phyloP scores from a whole-genome alignment of 768 basidiomycete genomes.

The Mycena sanguinolenta region DNA sequence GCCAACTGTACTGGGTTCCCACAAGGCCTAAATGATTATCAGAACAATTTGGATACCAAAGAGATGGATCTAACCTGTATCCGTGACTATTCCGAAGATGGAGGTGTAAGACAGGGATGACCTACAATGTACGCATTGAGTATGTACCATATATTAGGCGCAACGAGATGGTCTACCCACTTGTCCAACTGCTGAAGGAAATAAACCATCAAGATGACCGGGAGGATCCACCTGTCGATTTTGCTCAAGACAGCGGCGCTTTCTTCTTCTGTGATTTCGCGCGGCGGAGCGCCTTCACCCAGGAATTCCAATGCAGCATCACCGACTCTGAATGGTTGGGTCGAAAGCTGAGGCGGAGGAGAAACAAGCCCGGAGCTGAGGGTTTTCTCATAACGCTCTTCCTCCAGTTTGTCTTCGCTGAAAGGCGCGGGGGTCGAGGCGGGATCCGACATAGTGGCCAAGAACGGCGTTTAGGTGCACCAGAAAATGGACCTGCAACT shows the following conservation, averaged over 20 bases:
- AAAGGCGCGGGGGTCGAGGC: not conserved
- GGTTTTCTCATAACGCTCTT: constrained; percentile 24
- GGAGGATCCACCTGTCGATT: constrained; percentile 56
- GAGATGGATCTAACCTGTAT: constrained; percentile 44
- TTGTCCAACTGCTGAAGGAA: constrained; percentile 62
- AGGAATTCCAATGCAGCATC: constrained; percentile 51
- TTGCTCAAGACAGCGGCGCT: constrained; percentile 51
- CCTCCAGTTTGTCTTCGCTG: constrained; percentile 1
- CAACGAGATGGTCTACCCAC: constrained; percentile 35
- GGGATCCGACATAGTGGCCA: constrained; percentile 1
- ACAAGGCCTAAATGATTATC: constrained; percentile 43
- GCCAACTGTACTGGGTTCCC: constrained; percentile 60
- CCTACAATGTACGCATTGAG: constrained; percentile 34
- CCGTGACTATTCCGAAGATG: constrained; percentile 56
- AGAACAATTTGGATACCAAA: not conserved
- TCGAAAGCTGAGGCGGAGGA: constrained; percentile 8
- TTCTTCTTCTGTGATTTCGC: constrained; percentile 48
- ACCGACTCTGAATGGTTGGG: constrained; percentile 31
- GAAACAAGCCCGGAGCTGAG: constrained; percentile 27
- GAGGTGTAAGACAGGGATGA: constrained; percentile 63
- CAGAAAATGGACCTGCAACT: no score
- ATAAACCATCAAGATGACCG: constrained; percentile 55
- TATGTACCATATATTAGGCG: constrained; percentile 1
- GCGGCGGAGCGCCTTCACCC: constrained; percentile 40
- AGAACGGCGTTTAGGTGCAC: not conserved